Evolutionary conservation across 768 basidiomycete genomes (phyloP), one percentile per base, ranked within the genome.

Genomic region (Mycena pura): DNA sequence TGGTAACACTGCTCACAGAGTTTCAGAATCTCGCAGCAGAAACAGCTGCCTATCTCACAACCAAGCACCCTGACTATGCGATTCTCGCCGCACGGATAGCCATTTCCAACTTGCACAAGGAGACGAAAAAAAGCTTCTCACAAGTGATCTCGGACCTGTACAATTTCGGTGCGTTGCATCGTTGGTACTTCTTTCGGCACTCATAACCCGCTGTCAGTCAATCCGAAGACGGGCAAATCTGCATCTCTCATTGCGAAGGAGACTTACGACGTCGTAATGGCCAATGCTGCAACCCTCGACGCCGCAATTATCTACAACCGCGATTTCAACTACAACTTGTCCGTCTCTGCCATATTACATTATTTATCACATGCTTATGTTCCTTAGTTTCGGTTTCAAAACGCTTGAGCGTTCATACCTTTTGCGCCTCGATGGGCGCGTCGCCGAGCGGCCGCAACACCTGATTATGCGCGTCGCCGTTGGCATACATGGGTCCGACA

Each of bases 401-500:
- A 99, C 97, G 6, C 88, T 99, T 28, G 97, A 99, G 77, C 91
- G 96, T 36, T 98, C 96, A 3, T 99, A 99, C 76, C 87, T 99
- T 5, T 89, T 99, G 38, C 89, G 95, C 57, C 89, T 99, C 78
- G 86, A 96, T 72, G 94, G 95, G 39, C 92, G 92, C 58, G 93
- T 96, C 50, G 96, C 95, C 38, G 97, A 99, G 75, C 89, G 97
- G 32, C 97, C 97, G 27, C 97, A 99, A 69, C 97, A 99, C 75
- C 93, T 99, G 88, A 90, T 99, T 75, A 99, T 99, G 97, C 95
- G 97, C 75, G 97, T 99, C 60, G 93, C 97, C 40, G 95, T 99
- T 45, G 96, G 96, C 36, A 95, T 99, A 55, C 96, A 99, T 73
- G 96, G 96, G 4, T 71, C 77, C 14, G 91, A 99, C 73, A 85